Conservation (phyloP, 108 stramenopile species). For the Skeletonema grethae region DNA sequence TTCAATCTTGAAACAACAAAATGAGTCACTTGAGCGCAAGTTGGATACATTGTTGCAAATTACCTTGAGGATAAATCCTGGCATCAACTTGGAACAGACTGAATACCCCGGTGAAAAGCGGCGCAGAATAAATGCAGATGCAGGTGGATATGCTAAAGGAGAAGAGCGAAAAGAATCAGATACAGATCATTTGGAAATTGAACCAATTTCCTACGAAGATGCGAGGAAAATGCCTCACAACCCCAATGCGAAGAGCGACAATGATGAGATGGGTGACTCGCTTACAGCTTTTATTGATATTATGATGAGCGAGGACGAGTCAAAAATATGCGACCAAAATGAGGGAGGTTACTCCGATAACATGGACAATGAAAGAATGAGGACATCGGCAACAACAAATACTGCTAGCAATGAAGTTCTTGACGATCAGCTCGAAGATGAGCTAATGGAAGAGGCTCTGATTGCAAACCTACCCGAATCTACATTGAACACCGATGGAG, state of each 20-base stretch:
- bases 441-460: constrained; percentile 31
- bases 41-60: constrained; percentile 12
- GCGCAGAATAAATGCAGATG: neutral
- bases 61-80: constrained; percentile 14
- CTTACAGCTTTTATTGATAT: constrained; percentile 28
- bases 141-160: neutral
- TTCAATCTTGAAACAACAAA: constrained; percentile 26
- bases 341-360: neutral
- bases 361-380: neutral
- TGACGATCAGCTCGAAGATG: constrained; percentile 12
- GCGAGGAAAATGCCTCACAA: constrained; percentile 1
- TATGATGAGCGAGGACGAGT: constrained; percentile 18
- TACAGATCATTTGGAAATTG: constrained; percentile 8
- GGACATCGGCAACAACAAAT: neutral
- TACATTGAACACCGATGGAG: constrained; percentile 4
- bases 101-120: constrained; percentile 18
- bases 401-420: neutral
- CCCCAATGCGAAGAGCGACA: neutral
- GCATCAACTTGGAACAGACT: neutral
- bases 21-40: constrained; percentile 25
- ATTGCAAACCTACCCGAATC: constrained; percentile 16
- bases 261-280: constrained; percentile 5
- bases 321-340: neutral
- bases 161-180: constrained; percentile 2
- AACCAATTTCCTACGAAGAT: constrained; percentile 9